phyloP scores from a whole-genome alignment of 352 stramenopile genomes.

The Phytophthora niederhauseri region DNA sequence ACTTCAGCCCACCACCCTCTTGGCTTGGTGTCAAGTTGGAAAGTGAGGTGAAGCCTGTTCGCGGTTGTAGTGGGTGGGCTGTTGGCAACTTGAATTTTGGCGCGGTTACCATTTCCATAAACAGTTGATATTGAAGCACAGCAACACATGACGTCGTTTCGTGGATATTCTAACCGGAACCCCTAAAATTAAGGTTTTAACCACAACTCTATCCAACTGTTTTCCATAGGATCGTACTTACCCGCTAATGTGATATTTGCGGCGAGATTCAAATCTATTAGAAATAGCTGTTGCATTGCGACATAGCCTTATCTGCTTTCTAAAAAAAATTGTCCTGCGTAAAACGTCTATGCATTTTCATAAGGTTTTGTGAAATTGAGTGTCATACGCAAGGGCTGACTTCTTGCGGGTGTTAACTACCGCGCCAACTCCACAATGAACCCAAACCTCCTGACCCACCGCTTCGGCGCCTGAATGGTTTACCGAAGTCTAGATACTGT shows the following conservation, averaged over 20 bases:
- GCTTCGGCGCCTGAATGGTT: too few species aligned
- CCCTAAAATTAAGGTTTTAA: not conserved
- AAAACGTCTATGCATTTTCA: too few species aligned
- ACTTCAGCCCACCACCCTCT: conserved; percentile 16
- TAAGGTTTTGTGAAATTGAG: too few species aligned
- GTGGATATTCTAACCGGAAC: not conserved
- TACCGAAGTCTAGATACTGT: too few species aligned
- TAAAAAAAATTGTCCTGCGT: too few species aligned
- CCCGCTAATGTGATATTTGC: not conserved
- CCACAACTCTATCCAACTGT: not conserved
- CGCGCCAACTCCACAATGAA: too few species aligned
- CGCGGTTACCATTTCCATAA: not conserved
- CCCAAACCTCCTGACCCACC: too few species aligned
- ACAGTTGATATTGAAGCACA: not conserved
- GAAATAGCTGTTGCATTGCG: not conserved
- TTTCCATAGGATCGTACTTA: conserved; percentile 1
- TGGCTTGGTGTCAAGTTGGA: conserved; percentile 9
- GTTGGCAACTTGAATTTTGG: not conserved
- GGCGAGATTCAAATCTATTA: not conserved
- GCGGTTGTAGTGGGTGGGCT: not conserved
- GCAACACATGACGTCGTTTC: not conserved
- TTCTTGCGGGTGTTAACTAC: too few species aligned
- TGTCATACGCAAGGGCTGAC: too few species aligned
- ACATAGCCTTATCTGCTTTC: not conserved
- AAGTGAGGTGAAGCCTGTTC: conserved; percentile 9